Base-by-base conservation (phyloP, 345 rosid species). In the Mangifera indica region DNA sequence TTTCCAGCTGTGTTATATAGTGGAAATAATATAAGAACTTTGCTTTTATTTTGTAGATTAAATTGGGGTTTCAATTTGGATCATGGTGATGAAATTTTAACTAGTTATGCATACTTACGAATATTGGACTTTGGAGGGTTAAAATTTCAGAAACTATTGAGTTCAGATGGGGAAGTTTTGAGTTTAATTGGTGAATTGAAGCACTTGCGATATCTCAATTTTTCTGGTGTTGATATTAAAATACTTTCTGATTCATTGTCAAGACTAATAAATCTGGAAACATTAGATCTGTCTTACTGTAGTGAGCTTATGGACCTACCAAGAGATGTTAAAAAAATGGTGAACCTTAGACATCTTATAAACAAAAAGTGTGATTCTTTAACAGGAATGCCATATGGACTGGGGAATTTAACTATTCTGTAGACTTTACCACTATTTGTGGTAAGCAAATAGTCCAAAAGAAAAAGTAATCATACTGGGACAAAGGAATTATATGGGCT, bases 201-300 rank as follows among this genome's bases (percentile, higher is more conserved):
- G 32, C 32, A 29, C 3, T 3, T 29, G 32, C 32, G 32, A 29
- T 29, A 29, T 29, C 32, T 29, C 32, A 29, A 29, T 29, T 29
- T 29, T 29, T 29, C 32, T 29, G 1, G 32, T 29, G 32, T 29
- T 1, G 32, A 29, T 1, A 29, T 29, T 29, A 29, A 29, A 29
- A 3, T 29, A 29, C 32, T 29, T 3, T 29, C 32, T 29, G 32
- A 29, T 29, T 29, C 32, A 29, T 29, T 29, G 32, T 29, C 32
- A 29, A 29, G 32, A 29, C 32, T 29, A 29, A 17, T 10, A 18
- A 66, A 74, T 46, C 57, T 74, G 77, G 37, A 74, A 34, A 45
- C 20, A 29, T 22, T 63, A 20, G 60, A 71, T 10, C 66, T 71
- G 29, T 71, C 67, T 49, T 26, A 45, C 20, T 71, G 74, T 54